Evolutionary conservation across 2,329 filamentous ascomycete genomes (phyloP).

Genomic region (Geosmithia putterillii): DNA sequence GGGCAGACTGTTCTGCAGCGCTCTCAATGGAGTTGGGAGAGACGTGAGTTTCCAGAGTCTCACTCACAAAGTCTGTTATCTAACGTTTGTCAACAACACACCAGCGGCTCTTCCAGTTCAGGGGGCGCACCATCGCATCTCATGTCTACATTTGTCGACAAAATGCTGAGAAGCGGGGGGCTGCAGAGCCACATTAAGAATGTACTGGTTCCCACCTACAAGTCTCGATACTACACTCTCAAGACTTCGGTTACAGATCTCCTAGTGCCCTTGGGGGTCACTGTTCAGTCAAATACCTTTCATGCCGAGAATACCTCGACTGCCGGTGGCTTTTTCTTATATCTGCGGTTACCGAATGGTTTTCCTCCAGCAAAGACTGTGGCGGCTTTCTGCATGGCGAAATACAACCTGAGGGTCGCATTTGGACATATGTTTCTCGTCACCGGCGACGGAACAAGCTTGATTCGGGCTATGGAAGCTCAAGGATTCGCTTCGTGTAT

Average conservation of each 20-base stretch:
- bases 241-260: slow-evolving; percentile 5
- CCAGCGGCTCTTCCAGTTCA: slow-evolving; percentile 1
- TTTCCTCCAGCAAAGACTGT: not conserved
- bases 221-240: slow-evolving; percentile 7
- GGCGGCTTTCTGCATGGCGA: not conserved
- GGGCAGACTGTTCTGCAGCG: slow-evolving; percentile 18
- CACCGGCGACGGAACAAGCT: not conserved
- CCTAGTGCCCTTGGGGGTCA: slow-evolving; percentile 5
- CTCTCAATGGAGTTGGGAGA: not conserved
- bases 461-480: not conserved
- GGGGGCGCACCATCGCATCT: slow-evolving; percentile 5
- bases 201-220: slow-evolving; percentile 8
- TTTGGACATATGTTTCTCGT: not conserved
- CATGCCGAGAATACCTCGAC: too few relatives aligned
- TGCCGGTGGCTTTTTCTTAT: not conserved
- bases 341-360: not conserved
- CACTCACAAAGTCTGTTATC: too few relatives aligned
- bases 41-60: not conserved
- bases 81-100: not conserved
- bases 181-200: slow-evolving; percentile 9
- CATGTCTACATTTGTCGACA: slow-evolving; percentile 4
- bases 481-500: not conserved
- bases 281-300: not conserved
- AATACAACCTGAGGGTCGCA: not conserved
- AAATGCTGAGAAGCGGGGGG: slow-evolving; percentile 7